These are phyloP conservation scores for Pinus tabuliformis DNA, from an alignment of 75 land plant genomes.

Conservation along the genomic window DNA sequence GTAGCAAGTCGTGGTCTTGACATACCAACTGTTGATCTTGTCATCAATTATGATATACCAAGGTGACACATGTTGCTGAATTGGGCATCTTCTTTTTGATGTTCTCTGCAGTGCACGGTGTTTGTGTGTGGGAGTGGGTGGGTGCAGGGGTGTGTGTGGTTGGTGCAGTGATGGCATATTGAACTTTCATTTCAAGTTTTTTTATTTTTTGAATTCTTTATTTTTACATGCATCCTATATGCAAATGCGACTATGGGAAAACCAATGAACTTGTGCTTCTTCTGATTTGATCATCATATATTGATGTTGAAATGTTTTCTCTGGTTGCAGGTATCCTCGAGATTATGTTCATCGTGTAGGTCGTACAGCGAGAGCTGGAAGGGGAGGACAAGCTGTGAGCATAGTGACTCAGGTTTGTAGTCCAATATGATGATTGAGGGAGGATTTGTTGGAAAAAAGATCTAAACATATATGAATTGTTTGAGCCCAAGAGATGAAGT, in stretches of 20 bases:
- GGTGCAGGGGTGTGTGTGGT: no score
- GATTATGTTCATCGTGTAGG: constrained; percentile 99
- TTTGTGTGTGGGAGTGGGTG: no score
- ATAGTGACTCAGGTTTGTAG: constrained; percentile 76
- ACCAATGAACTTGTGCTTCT: not conserved
- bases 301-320: not conserved
- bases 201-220: not conserved
- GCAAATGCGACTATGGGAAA: no score
- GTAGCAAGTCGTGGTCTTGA: constrained; percentile 99
- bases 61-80: constrained; percentile 42
- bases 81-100: not conserved
- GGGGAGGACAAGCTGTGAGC: constrained; percentile 83
- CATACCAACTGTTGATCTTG: constrained; percentile 97
- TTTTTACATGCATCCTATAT: not conserved
- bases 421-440: not conserved
- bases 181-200: not conserved
- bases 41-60: constrained; percentile 95
- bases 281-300: constrained; percentile 5
- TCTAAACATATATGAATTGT: no score
- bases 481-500: no score
- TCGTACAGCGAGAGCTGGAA: constrained; percentile 96
- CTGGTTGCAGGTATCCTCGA: constrained; percentile 51
- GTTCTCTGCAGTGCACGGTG: not conserved
- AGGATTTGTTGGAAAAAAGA: not conserved
- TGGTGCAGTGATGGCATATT: not conserved